These are phyloP conservation scores for Rhazya stricta DNA, from an alignment of 257 asterid species.

Conservation along the genomic window DNA sequence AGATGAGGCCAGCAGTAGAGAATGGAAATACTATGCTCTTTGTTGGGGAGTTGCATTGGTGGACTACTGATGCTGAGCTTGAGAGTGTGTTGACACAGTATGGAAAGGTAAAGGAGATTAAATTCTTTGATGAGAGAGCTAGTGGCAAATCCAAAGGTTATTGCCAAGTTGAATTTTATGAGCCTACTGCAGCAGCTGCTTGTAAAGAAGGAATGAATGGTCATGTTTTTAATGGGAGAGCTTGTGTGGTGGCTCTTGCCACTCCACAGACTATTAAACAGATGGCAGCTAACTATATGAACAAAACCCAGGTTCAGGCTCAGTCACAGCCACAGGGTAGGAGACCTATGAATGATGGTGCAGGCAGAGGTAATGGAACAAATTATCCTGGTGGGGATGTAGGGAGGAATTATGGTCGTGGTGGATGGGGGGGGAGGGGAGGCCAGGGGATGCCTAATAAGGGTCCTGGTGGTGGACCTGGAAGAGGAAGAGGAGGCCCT, in stretches of 20 bases:
- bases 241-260: slow-evolving; percentile 53
- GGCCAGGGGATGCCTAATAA: slow-evolving; percentile 56
- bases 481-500: slow-evolving; percentile 46
- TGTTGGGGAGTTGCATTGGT: slow-evolving; percentile 59
- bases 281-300: slow-evolving; percentile 39
- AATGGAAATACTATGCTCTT: slow-evolving; percentile 59
- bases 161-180: slow-evolving; percentile 54
- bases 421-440: slow-evolving; percentile 50
- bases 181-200: slow-evolving; percentile 43
- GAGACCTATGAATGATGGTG: slow-evolving; percentile 50
- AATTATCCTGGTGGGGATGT: slow-evolving; percentile 46
- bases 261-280: slow-evolving; percentile 45
- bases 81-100: slow-evolving; percentile 41
- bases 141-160: slow-evolving; percentile 62
- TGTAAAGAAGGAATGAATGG: slow-evolving; percentile 56
- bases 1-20: slow-evolving; percentile 47
- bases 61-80: slow-evolving; percentile 60
- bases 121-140: slow-evolving; percentile 55
- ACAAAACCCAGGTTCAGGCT: slow-evolving; percentile 39
- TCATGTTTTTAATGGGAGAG: slow-evolving; percentile 43
- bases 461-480: slow-evolving; percentile 67
- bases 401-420: slow-evolving; percentile 49
- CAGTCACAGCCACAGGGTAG: slow-evolving; percentile 58
- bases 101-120: slow-evolving; percentile 51
- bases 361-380: slow-evolving; percentile 61